These are phyloP conservation scores for Chrysanthemum makinoi DNA, from an alignment of 129 eudicot species.

Conservation along the genomic window DNA sequence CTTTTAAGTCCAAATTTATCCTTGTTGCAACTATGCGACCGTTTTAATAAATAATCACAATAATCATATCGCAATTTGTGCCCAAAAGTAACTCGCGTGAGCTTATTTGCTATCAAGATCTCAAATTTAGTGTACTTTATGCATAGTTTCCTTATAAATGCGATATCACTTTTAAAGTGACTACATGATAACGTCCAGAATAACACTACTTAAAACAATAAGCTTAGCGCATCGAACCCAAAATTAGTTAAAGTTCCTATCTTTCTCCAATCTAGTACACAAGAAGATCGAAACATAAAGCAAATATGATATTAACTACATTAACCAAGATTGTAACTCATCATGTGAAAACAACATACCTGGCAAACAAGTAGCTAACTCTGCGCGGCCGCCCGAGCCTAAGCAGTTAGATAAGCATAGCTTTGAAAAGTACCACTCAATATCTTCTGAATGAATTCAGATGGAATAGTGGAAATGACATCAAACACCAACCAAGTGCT, in stretches of 20 bases:
- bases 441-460: conserved; percentile 63
- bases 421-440: conserved; percentile 43
- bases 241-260: conserved; percentile 86
- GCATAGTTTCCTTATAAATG: neutral
- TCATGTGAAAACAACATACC: conserved; percentile 37
- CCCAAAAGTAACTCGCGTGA: neutral
- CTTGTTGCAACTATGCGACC: no score
- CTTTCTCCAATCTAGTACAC: conserved; percentile 83
- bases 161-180: neutral
- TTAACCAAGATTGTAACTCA: neutral
- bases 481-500: conserved; percentile 69
- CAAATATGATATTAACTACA: neutral
- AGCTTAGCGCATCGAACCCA: conserved; percentile 93
- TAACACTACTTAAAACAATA: conserved; percentile 59
- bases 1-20: no score
- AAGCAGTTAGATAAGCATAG: conserved; percentile 83
- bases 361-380: conserved; percentile 73
- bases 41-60: no score
- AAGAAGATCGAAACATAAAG: conserved; percentile 8
- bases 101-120: neutral
- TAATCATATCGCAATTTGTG: neutral
- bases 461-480: conserved; percentile 82
- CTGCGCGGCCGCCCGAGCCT: conserved; percentile 95
- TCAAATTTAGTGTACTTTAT: neutral
- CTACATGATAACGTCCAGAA: neutral